Conservation (phyloP, 805 yeast genomes). For the Pichia exigua region DNA sequence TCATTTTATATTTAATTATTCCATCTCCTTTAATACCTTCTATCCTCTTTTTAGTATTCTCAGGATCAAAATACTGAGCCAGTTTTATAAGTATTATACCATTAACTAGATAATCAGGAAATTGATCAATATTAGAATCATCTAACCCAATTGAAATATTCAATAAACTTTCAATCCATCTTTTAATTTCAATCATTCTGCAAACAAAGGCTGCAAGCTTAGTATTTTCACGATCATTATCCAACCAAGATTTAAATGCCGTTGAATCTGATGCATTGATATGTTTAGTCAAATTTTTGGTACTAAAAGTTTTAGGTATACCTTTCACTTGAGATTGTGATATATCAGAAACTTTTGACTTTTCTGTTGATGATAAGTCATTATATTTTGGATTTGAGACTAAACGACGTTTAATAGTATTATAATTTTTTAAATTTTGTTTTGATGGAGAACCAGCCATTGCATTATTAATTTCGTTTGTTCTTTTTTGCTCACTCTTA, state of each 20-base stretch:
- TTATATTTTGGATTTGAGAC: not conserved
- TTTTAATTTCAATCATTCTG: constrained; percentile 42
- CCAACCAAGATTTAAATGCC: constrained; percentile 21
- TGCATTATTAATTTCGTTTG: constrained; percentile 28
- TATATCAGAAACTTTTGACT: not conserved
- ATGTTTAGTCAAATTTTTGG: constrained; percentile 5
- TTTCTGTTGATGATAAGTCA: not conserved
- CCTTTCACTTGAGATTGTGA: not conserved
- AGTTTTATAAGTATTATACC: constrained; percentile 82
- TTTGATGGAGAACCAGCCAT: constrained; percentile 31
- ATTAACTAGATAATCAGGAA: constrained; percentile 62
- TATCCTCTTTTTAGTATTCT: constrained; percentile 24
- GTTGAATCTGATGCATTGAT: constrained; percentile 4
- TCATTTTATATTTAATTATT: constrained; percentile 23
- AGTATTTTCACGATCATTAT: constrained; percentile 21
- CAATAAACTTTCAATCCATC: constrained; percentile 38
- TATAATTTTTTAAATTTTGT: constrained; percentile 28
- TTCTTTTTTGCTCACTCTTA: constrained; percentile 24
- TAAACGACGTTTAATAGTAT: constrained; percentile 24
- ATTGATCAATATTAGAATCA: constrained; percentile 37
- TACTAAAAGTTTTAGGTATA: constrained; percentile 4
- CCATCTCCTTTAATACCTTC: constrained; percentile 1
- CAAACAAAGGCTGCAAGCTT: constrained; percentile 42
- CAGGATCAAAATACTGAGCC: constrained; percentile 64
- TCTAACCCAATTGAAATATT: constrained; percentile 19